These are phyloP conservation scores for Aquilaria sinensis DNA, from an alignment of 345 rosid genomes.

Conservation along the genomic window DNA sequence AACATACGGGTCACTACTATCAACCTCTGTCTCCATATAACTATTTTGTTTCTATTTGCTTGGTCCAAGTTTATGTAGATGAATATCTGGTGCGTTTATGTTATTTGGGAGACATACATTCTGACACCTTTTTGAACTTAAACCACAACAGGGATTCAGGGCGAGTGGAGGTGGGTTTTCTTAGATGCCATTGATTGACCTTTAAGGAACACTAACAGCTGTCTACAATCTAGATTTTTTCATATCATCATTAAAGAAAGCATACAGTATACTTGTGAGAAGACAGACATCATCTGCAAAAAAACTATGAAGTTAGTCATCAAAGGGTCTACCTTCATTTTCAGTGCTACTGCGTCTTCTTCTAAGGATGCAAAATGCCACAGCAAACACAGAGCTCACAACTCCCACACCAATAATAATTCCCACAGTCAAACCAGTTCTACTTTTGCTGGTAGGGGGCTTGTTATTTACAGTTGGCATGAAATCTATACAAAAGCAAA, in stretches of 20 bases:
- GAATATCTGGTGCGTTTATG: neutral
- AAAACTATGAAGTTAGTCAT: neutral
- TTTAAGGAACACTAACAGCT: neutral
- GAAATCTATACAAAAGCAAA: constrained; percentile 44
- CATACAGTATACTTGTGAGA: too few species aligned
- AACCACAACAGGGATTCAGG: neutral
- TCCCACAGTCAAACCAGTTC: constrained; percentile 49
- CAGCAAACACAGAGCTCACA: constrained; percentile 24
- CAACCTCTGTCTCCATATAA: neutral
- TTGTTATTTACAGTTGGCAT: constrained; percentile 50
- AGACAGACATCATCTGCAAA: neutral
- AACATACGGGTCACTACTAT: neutral
- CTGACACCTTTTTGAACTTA: neutral
- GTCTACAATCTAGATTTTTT: neutral
- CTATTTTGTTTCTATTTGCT: neutral
- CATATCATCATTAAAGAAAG: too few species aligned
- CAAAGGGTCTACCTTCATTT: constrained; percentile 47
- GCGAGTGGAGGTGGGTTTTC: neutral
- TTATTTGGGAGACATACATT: neutral
- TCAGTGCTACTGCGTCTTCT: constrained; percentile 30
- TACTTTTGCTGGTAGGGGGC: constrained; percentile 27
- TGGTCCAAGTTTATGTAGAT: neutral
- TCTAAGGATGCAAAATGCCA: constrained; percentile 27
- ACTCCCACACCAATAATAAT: constrained; percentile 42
- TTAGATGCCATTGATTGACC: neutral